Conservation (phyloP, 306 rosid species). For the Rosa persica region DNA sequence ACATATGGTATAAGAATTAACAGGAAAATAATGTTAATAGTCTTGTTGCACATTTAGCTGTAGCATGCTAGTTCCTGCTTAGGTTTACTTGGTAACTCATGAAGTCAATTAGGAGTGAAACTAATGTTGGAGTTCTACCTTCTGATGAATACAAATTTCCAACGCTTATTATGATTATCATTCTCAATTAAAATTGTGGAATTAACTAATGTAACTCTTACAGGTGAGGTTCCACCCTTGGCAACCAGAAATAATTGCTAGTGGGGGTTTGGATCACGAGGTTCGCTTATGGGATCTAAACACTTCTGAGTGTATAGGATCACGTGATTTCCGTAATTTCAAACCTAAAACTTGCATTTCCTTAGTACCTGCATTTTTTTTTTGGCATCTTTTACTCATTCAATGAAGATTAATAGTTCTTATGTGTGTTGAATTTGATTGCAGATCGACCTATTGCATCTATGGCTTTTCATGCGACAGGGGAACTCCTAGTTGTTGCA, state of each 20-base stretch:
- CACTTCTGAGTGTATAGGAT: constrained; percentile 75
- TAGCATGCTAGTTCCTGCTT: background rate
- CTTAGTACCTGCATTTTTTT: background rate
- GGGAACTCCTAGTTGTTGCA: constrained; percentile 91
- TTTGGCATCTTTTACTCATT: background rate
- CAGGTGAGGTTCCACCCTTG: constrained; percentile 97
- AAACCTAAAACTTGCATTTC: constrained; percentile 1
- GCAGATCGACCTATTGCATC: constrained; percentile 95
- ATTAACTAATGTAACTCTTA: constrained; percentile 24
- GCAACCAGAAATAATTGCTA: constrained; percentile 82
- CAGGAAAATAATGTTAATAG: background rate
- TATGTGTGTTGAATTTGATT: constrained; percentile 14
- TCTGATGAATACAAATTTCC: background rate
- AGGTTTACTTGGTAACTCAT: background rate
- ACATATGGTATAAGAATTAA: background rate
- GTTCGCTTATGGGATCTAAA: constrained; percentile 93
- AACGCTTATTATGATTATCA: background rate
- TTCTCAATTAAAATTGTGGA: background rate
- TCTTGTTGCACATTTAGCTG: background rate
- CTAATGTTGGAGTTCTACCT: background rate
- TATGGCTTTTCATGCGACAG: constrained; percentile 89
- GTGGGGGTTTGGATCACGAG: constrained; percentile 98
- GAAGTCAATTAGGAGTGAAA: background rate
- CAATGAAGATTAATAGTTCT: background rate
- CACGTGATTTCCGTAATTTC: constrained; percentile 76